Base-by-base conservation (phyloP, 495 filamentous ascomycete species). In the Aspergillus steynii region DNA sequence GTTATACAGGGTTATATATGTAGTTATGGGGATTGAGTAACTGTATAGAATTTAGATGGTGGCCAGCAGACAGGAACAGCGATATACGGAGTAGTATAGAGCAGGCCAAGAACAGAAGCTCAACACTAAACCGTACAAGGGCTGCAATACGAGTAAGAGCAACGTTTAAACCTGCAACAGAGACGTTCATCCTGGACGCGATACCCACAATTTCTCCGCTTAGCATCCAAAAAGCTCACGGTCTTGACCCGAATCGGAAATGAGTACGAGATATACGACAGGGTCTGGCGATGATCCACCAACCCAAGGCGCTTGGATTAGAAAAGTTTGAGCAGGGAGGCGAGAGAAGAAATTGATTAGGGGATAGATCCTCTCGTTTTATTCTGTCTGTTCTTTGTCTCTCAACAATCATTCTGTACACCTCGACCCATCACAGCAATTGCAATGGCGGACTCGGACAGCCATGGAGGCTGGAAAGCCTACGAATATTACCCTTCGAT, bases 401-500 rank as follows among this genome's bases (percentile, higher is more conserved):
- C 8, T 32, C 37, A 49, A 49, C 47, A 46, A 50, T 20, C 55
- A 42, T 42, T 45, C 42, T 49, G 4, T 15, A 32, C 8, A 34
- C 20, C 32, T 34, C 29, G 15, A 4, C 2, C 53, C 8, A 14
- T 28, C 8, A 10, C 28, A 29, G 5, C 7, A 4, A 56, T 64
- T 58, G n/a, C 62, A 46, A 58, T 68, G 65, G 25, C 62, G 48
- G 58, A 31, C 58, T 49, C 37, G 5, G 5, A 34, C 37, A 48
- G 32, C 6, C 46, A 56, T 14, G 56, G 8, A 26, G 50, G 52
- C 58, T 71, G 69, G 67, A 50, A 56, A 6, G 65, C 70, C 59
- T 85, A 83, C 71, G 59, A 78, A 47, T 86, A 86, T 65, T 12
- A 79, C 29, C 82, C 83, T 31, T 83, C 79, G 4, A 59, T 79